Percentiles rank a stretch among this genome's conserved stretches.
These are phyloP conservation scores for Globisporangium middletonii DNA, from an alignment of 352 stramenopile genomes.

Conservation along the genomic window DNA sequence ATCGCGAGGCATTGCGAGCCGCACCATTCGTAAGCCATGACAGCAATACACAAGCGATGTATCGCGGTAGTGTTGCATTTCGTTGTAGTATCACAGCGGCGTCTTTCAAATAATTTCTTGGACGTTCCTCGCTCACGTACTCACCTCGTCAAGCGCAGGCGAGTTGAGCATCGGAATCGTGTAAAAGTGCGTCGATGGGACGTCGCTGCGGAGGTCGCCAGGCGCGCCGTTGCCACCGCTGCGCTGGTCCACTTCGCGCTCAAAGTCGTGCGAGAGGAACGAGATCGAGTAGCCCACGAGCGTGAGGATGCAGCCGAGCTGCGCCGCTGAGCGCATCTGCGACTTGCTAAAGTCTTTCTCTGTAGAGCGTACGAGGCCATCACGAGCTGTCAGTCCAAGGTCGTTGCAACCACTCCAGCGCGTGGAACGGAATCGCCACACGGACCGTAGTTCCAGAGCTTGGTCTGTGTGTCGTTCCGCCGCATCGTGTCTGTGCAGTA, in stretches of 20 bases:
- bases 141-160: slow-evolving; percentile 2
- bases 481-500: slow-evolving; percentile 61
- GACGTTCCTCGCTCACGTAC: neutral
- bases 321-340: slow-evolving; percentile 57
- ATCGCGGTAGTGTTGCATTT: too few species aligned
- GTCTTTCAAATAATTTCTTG: neutral
- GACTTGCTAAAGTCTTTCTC: slow-evolving; percentile 40
- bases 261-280: slow-evolving; percentile 59
- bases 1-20: too few species aligned
- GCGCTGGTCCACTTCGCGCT: slow-evolving; percentile 5
- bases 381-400: neutral
- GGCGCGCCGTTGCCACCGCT: neutral
- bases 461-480: slow-evolving; percentile 52
- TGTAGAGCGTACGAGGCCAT: slow-evolving; percentile 2
- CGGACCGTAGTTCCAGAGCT: slow-evolving; percentile 67
- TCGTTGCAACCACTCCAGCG: neutral
- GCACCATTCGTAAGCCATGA: too few species aligned
- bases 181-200: slow-evolving; percentile 12
- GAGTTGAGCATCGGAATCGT: slow-evolving; percentile 14
- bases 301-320: slow-evolving; percentile 65
- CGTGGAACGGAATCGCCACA: too few species aligned
- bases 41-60: too few species aligned
- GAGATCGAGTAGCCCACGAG: slow-evolving; percentile 67
- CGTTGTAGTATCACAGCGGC: too few species aligned
- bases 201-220: neutral